Evolutionary conservation across 148 eudicot genomes (phyloP), one percentile per base, ranked within the genome.

Genomic region (Rhododendron griersonianum): DNA sequence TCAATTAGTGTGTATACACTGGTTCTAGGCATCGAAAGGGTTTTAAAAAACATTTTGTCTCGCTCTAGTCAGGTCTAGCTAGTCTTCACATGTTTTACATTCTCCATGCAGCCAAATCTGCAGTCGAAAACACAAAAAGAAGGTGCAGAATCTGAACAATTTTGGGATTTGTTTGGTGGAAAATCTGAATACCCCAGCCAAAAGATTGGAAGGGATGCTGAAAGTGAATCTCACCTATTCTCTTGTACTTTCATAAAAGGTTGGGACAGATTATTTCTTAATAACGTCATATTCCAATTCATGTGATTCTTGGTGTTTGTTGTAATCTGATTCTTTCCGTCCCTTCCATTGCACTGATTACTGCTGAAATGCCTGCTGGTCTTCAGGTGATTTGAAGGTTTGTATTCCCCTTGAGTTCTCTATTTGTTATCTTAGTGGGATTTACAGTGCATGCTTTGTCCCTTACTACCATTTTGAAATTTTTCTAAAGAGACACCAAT

Each of bases 141-240:
- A 92, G 99, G 99, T 69, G 87, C 94, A 41, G 99, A 98, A 85
- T 81, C 93, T 84, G 96, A 93, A 81, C 95, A 91, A 50, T 98
- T 95, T 82, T 98, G 98, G 98, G 91, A 92, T 75, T 91, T 95
- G 86, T 85, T 98, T 87, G 99, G 99, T 41, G 96, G 92, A 78
- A 95, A 95, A 88, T 86, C 92, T 51, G 98, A 95, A 87, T 93
- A 95, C 90, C 89, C 96, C 19, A 93, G 93, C 87, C 95, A 95
- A 90, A 98, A 94, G 90, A 90, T 93, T 83, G 91, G 86, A 15
- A 94, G 91, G 90, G 93, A 87, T 76, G 81, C 94, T 87, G 98
- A 93, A 92, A 93, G 87, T 51, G 99, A 98, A 89, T 96, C 98
- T 57, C 99, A 95, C 86, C 87, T 98, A 87, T 95, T 98, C 85